phyloP scores from a whole-genome alignment of 176 grass and related monocot genomes.

The Tillandsia fasciculata region DNA sequence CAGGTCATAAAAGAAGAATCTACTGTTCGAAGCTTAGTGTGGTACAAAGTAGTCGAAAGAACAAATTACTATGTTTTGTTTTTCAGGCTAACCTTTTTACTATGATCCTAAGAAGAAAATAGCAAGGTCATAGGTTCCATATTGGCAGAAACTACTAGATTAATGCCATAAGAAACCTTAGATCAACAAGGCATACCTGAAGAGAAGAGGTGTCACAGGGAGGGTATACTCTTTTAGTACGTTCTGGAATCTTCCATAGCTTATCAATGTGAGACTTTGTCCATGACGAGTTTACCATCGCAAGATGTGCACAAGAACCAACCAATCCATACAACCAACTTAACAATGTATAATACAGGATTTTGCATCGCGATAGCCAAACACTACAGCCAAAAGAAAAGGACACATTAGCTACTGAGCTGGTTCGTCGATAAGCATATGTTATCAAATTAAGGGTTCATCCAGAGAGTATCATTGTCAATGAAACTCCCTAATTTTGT shows the following conservation, averaged over 20 bases:
- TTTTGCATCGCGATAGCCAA: conserved; percentile 75
- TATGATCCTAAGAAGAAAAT: too few species aligned
- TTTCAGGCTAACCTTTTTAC: too few species aligned
- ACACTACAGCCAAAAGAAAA: conserved; percentile 32
- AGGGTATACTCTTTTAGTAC: conserved; percentile 76
- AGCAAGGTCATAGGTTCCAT: too few species aligned
- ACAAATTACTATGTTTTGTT: too few species aligned
- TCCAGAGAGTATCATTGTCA: background rate
- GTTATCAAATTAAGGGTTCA: background rate
- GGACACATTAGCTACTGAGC: background rate
- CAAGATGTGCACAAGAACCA: conserved; percentile 79
- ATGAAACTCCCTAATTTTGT: too few species aligned
- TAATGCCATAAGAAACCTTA: background rate
- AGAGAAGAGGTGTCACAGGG: conserved; percentile 84
- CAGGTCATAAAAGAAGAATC: too few species aligned
- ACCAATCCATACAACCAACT: conserved; percentile 88
- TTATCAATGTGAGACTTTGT: conserved; percentile 74
- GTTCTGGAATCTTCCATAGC: conserved; percentile 73
- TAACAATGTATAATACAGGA: conserved; percentile 85
- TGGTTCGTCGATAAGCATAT: background rate
- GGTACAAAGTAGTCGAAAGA: too few species aligned
- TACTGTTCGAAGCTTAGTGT: too few species aligned
- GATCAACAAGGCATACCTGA: conserved; percentile 34
- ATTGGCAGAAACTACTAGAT: background rate
- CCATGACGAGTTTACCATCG: conserved; percentile 97